Conservation (phyloP, 805 yeast genomes). For the Spathaspora hagerdaliae region DNA sequence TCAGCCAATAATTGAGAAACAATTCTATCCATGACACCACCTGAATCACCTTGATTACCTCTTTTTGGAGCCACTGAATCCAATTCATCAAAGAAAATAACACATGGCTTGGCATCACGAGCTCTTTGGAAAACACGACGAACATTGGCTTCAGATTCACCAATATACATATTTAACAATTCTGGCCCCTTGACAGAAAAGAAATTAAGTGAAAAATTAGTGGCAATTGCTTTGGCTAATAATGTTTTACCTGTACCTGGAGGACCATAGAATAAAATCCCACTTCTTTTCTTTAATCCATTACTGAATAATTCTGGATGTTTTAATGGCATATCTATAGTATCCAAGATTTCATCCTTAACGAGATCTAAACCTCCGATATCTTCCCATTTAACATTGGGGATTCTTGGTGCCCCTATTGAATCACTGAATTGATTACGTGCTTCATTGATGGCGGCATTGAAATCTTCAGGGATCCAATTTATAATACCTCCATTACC, state of each 20-base stretch:
- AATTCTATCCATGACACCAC: constrained; percentile 98
- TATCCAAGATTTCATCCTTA: constrained; percentile 89
- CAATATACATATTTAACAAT: constrained; percentile 93
- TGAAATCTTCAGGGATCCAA: constrained; percentile 59
- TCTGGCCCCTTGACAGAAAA: constrained; percentile 98
- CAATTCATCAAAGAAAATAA: constrained; percentile 93
- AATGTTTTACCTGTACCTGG: constrained; percentile 98
- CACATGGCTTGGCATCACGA: constrained; percentile 96
- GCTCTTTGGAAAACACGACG: constrained; percentile 91
- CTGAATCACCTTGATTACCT: constrained; percentile 98
- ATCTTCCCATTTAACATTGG: constrained; percentile 94
- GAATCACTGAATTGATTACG: constrained; percentile 87
- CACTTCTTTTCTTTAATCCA: constrained; percentile 91
- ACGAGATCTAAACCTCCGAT: constrained; percentile 92
- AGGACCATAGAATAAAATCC: constrained; percentile 93
- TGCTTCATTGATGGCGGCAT: constrained; percentile 70
- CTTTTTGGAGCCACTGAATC: constrained; percentile 98
- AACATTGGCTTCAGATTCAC: constrained; percentile 97
- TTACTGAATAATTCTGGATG: constrained; percentile 85
- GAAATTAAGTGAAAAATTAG: constrained; percentile 89
- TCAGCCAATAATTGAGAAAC: constrained; percentile 95
- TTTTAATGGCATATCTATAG: constrained; percentile 92
- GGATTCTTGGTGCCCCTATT: constrained; percentile 95
- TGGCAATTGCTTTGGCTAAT: constrained; percentile 95
- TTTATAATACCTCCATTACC: constrained; percentile 54